Evolutionary conservation across 306 rosid genomes (phyloP), one percentile per base, ranked within the genome.

Genomic region (Quercus alba): DNA sequence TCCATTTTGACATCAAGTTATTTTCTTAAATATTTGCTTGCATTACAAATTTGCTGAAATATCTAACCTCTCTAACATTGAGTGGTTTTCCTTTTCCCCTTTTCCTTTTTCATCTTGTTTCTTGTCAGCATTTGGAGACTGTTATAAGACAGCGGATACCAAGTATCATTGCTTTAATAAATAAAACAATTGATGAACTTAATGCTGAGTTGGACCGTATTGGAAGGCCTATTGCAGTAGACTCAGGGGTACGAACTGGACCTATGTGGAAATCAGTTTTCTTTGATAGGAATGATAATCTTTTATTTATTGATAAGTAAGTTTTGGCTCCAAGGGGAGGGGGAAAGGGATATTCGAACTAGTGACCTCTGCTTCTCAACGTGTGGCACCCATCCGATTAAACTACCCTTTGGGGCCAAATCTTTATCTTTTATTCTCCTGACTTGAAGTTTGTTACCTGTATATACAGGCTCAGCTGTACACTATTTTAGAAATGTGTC

Each of bases 131-230:
- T 90, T 82, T 96, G 91, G 99, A 96, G 93, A 84, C 54, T 83
- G 99, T 96, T 78, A 96, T 96, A 85, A 90, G 99, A 85, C 99
- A 96, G 87, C 93, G 94, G 80, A 96, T 96, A 83, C 99, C 99
- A 41, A 96, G 97, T 81, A 96, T 96, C 78, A 85, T 96, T 84
- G 90, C 98, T 72, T 86, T 96, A 84, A 96, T 96, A 75, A 96
- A 93, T 79, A 96, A 91, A 88, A 91, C 99, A 55, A 91, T 93
- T 78, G 96, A 93, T 20, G 99, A 96, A 80, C 97, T 96, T 74
- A 90, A 93, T 72, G 98, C 97, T 12, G 98, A 96, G 89, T 85
- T 96, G 88, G 99, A 96, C 86, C 90, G 90, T n/a, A 96, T 96
- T 83, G 99, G 99, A 80, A 88, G 99, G 81, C 98, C 99, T 13